phyloP scores from a whole-genome alignment of 208 protist species.

The Crithidia fasciculata region DNA sequence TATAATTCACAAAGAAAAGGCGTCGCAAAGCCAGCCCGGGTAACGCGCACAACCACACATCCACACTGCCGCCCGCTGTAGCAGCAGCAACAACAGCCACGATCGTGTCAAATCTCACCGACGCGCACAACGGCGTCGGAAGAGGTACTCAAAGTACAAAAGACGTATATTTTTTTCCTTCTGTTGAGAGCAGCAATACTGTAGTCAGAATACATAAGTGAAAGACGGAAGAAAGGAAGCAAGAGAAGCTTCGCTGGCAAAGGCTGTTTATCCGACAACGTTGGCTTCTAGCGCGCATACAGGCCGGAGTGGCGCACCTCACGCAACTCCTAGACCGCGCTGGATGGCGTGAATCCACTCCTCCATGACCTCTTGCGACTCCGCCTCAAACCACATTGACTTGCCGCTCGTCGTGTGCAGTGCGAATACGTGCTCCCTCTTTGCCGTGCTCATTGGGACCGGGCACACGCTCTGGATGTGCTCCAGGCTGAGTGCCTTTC shows the following conservation, averaged over 20 bases:
- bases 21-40: too few species aligned
- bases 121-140: too few species aligned
- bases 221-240: neutral
- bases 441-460: slow-evolving; percentile 58
- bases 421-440: slow-evolving; percentile 80
- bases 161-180: neutral
- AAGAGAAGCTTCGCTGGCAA: too few species aligned
- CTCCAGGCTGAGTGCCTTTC: slow-evolving; percentile 80
- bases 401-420: slow-evolving; percentile 84
- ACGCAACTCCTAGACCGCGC: slow-evolving; percentile 71
- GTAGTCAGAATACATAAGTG: neutral
- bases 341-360: slow-evolving; percentile 84
- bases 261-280: too few species aligned
- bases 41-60: too few species aligned
- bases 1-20: too few species aligned
- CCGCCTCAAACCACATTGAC: slow-evolving; percentile 86
- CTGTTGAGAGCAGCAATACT: neutral
- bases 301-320: neutral
- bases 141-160: neutral
- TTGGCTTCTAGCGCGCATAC: neutral
- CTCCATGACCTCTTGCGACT: slow-evolving; percentile 77
- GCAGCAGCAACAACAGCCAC: too few species aligned
- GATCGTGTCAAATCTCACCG: too few species aligned
- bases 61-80: too few species aligned
- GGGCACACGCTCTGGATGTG: slow-evolving; percentile 85